These are phyloP conservation scores for Trichosanthes truncata DNA, from an alignment of 306 rosid genomes.

Conservation along the genomic window DNA sequence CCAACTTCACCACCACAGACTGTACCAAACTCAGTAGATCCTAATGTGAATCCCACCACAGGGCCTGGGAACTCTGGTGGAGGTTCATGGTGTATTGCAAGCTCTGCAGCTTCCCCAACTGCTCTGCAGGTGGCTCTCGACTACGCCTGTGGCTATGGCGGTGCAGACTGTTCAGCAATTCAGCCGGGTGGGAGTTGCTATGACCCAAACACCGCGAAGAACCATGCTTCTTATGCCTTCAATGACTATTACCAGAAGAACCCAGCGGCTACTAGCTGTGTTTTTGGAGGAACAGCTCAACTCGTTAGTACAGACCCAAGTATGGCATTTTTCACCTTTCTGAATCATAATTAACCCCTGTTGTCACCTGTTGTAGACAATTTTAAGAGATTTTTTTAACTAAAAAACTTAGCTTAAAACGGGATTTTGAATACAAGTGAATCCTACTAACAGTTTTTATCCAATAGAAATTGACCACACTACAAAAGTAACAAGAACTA, in stretches of 20 bases:
- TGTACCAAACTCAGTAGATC: constrained; percentile 18
- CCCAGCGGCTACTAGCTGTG: constrained; percentile 74
- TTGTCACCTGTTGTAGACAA: neutral
- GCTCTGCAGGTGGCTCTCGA: constrained; percentile 83
- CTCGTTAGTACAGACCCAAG: constrained; percentile 71
- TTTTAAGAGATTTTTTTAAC: neutral
- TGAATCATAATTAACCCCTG: constrained; percentile 1
- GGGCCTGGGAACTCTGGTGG: constrained; percentile 35
- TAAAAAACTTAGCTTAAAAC: neutral
- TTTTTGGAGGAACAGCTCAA: constrained; percentile 68
- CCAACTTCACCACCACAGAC: constrained; percentile 16
- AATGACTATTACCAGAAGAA: constrained; percentile 76
- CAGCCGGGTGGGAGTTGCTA: constrained; percentile 67
- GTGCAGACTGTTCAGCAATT: constrained; percentile 67
- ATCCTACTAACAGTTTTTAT: neutral
- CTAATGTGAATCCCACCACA: constrained; percentile 21
- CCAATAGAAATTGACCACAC: neutral
- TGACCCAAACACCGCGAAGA: constrained; percentile 52
- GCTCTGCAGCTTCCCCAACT: constrained; percentile 49
- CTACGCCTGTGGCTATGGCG: constrained; percentile 88
- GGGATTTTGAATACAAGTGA: neutral
- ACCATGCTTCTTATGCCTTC: constrained; percentile 93
- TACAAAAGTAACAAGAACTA: neutral
- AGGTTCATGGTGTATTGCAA: constrained; percentile 79
- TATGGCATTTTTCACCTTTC: constrained; percentile 32